A percentile compares a stretch with the other conserved stretches of the same genome.
Evolutionary conservation across 2,329 filamentous ascomycete species (phyloP).

Genomic region (Alternaria tenuissima): DNA sequence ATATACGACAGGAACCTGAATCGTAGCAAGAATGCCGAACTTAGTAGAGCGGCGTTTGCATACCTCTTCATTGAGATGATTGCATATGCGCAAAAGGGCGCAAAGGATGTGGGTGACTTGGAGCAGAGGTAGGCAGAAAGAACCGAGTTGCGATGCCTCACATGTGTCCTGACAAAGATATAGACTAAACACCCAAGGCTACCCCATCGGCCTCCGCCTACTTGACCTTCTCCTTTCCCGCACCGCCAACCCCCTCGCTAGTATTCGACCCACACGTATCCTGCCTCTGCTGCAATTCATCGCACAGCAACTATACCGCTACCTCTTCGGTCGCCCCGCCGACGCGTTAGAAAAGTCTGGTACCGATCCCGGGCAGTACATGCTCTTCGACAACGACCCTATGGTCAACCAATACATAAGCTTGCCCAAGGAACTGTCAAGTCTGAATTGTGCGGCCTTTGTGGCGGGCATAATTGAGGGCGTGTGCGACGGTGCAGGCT

Average conservation of each 20-base stretch:
- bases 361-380: constrained; percentile 91
- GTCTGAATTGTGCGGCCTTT: constrained; percentile 95
- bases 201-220: constrained; percentile 90
- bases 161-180: background rate
- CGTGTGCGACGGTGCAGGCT: constrained; percentile 90
- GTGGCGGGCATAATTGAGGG: constrained; percentile 96
- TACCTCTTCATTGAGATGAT: constrained; percentile 98
- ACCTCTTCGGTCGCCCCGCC: constrained; percentile 89
- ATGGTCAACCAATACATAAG: constrained; percentile 94
- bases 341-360: constrained; percentile 92
- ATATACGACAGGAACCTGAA: constrained; percentile 98
- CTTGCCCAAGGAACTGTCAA: constrained; percentile 93
- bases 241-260: constrained; percentile 54
- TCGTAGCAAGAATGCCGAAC: constrained; percentile 84
- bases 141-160: background rate
- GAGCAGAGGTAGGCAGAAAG: constrained; percentile 75
- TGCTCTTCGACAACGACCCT: constrained; percentile 98
- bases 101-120: constrained; percentile 91
- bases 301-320: constrained; percentile 88
- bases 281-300: constrained; percentile 94
- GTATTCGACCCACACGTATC: constrained; percentile 81
- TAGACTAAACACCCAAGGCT: constrained; percentile 89
- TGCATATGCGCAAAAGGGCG: constrained; percentile 86
- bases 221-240: constrained; percentile 92
- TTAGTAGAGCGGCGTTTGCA: constrained; percentile 92